Percentiles rank a stretch among this genome's conserved stretches.
Conservation (phyloP, 257 asterid genomes). For the Scutellaria galericulata region DNA sequence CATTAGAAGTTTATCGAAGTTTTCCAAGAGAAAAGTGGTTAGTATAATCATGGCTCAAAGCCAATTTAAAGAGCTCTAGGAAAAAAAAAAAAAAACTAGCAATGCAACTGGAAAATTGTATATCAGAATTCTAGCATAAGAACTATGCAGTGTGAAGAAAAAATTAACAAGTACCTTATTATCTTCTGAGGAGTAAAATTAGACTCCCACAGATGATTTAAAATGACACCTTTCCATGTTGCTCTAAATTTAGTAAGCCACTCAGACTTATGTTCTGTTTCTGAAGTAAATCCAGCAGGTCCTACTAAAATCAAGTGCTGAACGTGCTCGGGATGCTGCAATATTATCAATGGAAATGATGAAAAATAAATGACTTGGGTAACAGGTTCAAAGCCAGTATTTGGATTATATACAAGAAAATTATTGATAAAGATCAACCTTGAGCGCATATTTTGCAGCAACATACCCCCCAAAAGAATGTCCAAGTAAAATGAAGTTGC, state of each 20-base stretch:
- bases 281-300: slow-evolving; percentile 90
- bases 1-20: not conserved
- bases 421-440: slow-evolving; percentile 50
- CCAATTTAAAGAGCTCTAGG: slow-evolving; percentile 12
- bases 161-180: slow-evolving; percentile 58
- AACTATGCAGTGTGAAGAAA: not conserved
- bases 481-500: slow-evolving; percentile 90
- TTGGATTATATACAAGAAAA: slow-evolving; percentile 2
- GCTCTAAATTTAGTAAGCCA: slow-evolving; percentile 66
- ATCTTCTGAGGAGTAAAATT: slow-evolving; percentile 91
- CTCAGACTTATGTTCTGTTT: slow-evolving; percentile 67
- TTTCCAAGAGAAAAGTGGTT: not conserved
- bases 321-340: slow-evolving; percentile 94
- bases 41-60: not conserved
- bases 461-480: slow-evolving; percentile 99
- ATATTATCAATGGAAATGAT: slow-evolving; percentile 35
- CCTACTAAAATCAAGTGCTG: slow-evolving; percentile 89
- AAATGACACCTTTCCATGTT: slow-evolving; percentile 86
- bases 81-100: slow-evolving; percentile 15
- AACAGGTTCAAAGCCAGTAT: not conserved
- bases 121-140: slow-evolving; percentile 22
- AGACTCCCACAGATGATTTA: slow-evolving; percentile 96
- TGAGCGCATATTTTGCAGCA: slow-evolving; percentile 88
- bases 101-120: slow-evolving; percentile 12
- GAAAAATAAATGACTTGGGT: not conserved